phyloP scores from a whole-genome alignment of 768 basidiomycete species.

The Brasilioporus rufonigricans region DNA sequence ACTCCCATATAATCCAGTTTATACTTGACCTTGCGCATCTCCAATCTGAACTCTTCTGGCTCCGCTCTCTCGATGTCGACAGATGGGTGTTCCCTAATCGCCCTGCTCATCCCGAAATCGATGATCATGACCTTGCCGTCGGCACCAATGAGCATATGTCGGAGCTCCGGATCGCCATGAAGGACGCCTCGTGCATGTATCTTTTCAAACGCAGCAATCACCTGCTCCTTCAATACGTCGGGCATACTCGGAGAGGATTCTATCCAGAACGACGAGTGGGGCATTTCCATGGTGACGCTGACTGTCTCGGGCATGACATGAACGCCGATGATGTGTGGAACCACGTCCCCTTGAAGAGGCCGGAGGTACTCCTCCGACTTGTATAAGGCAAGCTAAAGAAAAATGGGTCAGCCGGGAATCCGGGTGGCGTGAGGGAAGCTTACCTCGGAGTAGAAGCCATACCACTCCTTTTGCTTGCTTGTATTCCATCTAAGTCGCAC shows the following conservation, averaged over 20 bases:
- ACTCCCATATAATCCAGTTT: constrained; percentile 47
- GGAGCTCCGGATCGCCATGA: constrained; percentile 46
- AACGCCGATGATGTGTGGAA: constrained; percentile 53
- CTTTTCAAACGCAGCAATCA: constrained; percentile 48
- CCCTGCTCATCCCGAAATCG: constrained; percentile 49
- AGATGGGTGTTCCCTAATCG: constrained; percentile 26
- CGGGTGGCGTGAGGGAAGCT: constrained; percentile 15
- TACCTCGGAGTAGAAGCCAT: constrained; percentile 41
- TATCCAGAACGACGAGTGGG: constrained; percentile 60
- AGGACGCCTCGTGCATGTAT: constrained; percentile 47
- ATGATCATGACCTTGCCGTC: constrained; percentile 53
- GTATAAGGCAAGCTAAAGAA: constrained; percentile 49
- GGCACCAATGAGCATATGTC: constrained; percentile 54
- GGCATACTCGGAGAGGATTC: constrained; percentile 61
- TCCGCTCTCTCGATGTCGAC: constrained; percentile 38
- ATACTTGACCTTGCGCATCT: constrained; percentile 56
- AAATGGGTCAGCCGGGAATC: constrained; percentile 1
- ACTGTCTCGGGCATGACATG: constrained; percentile 39
- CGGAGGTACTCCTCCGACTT: constrained; percentile 44
- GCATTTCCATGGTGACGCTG: constrained; percentile 49
- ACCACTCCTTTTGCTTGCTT: constrained; percentile 33
- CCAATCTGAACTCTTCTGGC: constrained; percentile 42
- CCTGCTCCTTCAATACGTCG: constrained; percentile 46
- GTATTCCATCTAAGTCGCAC: constrained; percentile 30
- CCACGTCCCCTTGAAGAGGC: constrained; percentile 49